phyloP scores from a whole-genome alignment of 441 rosid species.

The Capsella rubella region DNA sequence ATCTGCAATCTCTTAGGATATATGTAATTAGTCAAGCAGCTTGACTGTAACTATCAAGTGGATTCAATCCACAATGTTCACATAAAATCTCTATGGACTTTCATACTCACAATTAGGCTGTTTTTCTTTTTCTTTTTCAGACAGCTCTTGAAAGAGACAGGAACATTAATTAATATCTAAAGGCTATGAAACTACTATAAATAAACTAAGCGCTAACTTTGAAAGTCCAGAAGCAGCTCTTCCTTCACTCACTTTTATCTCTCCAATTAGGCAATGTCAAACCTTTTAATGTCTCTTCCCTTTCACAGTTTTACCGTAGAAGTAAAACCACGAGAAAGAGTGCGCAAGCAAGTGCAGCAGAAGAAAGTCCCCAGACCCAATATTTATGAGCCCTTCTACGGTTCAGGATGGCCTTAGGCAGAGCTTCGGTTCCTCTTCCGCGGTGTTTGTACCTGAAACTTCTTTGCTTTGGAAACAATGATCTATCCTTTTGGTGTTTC shows the following conservation, averaged over 20 bases:
- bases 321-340: slow-evolving; percentile 54
- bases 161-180: slow-evolving; percentile 28
- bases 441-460: slow-evolving; percentile 60
- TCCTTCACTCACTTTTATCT: slow-evolving; percentile 26
- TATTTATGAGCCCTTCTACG: slow-evolving; percentile 65
- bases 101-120: slow-evolving; percentile 26
- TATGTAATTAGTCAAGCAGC: slow-evolving; percentile 17
- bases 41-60: slow-evolving; percentile 20
- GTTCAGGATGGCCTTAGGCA: slow-evolving; percentile 77
- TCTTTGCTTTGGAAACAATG: slow-evolving; percentile 54
- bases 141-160: slow-evolving; percentile 25
- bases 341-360: slow-evolving; percentile 54
- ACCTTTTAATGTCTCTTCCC: slow-evolving; percentile 18
- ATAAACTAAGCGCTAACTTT: slow-evolving; percentile 20
- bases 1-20: not conserved
- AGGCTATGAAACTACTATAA: slow-evolving; percentile 28
- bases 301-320: slow-evolving; percentile 39
- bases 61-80: slow-evolving; percentile 35
- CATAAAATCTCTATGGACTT: slow-evolving; percentile 29
- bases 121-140: slow-evolving; percentile 13
- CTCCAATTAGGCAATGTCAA: slow-evolving; percentile 29
- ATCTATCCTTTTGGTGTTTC: slow-evolving; percentile 44
- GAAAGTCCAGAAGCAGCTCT: slow-evolving; percentile 25
- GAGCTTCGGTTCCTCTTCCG: slow-evolving; percentile 62
- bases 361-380: slow-evolving; percentile 75